phyloP scores from a whole-genome alignment of 129 eudicot species.

The Logfia minima region DNA sequence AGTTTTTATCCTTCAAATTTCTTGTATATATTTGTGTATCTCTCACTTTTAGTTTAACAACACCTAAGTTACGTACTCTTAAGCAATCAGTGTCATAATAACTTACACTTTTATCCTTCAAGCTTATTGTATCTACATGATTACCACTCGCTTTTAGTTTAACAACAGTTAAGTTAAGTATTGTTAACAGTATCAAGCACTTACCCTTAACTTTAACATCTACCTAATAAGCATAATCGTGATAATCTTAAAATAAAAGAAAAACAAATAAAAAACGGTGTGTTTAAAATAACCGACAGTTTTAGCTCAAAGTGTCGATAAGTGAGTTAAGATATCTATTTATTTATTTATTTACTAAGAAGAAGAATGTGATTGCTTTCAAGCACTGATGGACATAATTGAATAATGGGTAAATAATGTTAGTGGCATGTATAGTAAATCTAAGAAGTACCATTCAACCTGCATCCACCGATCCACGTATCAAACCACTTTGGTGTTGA shows the following conservation, averaged over 20 bases:
- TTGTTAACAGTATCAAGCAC: too few relatives aligned
- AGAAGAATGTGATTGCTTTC: constrained; percentile 12
- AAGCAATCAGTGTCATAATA: too few relatives aligned
- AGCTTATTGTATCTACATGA: too few relatives aligned
- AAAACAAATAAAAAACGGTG: neutral
- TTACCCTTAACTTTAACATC: neutral
- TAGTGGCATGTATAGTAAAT: constrained; percentile 30
- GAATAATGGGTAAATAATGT: constrained; percentile 28
- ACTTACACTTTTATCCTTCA: too few relatives aligned
- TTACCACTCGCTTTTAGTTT: too few relatives aligned
- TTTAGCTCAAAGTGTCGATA: constrained; percentile 5
- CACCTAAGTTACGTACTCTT: too few relatives aligned
- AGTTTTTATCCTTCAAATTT: too few relatives aligned
- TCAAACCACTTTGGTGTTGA: constrained; percentile 23
- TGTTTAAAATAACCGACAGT: neutral
- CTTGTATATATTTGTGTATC: too few relatives aligned
- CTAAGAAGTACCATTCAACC: constrained; percentile 8
- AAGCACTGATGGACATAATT: constrained; percentile 11
- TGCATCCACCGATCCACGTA: constrained; percentile 31
- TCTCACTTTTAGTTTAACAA: too few relatives aligned
- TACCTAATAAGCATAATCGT: neutral
- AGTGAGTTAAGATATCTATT: constrained; percentile 29
- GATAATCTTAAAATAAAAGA: too few relatives aligned
- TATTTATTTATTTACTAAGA: neutral
- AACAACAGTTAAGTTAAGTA: too few relatives aligned